phyloP scores from a whole-genome alignment of 108 stramenopile genomes.

The Skeletonema marinoi region DNA sequence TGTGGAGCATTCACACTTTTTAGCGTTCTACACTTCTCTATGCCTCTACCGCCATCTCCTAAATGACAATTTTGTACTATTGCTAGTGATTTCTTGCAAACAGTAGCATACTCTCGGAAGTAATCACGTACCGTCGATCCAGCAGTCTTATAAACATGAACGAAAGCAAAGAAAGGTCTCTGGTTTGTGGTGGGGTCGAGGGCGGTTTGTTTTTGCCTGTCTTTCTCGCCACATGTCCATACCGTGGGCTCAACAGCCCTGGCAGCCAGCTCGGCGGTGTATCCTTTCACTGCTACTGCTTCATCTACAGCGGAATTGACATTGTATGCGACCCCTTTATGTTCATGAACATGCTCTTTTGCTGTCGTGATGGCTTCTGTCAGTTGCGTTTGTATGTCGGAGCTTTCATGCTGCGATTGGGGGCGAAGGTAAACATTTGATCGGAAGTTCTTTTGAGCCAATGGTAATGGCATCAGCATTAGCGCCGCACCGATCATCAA shows the following conservation, averaged over 20 bases:
- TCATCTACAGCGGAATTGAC: too few relatives aligned
- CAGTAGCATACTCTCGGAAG: slow-evolving; percentile 39
- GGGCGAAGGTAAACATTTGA: neutral
- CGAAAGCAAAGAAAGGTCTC: slow-evolving; percentile 49
- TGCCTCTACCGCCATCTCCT: neutral
- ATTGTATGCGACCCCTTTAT: too few relatives aligned
- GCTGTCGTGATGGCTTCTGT: neutral
- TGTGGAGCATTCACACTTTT: neutral
- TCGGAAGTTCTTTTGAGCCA: neutral
- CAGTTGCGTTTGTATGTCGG: neutral
- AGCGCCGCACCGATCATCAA: neutral
- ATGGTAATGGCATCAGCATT: neutral
- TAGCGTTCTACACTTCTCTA: slow-evolving; percentile 13
- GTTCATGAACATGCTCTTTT: too few relatives aligned
- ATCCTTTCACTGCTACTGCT: neutral
- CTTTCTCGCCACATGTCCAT: slow-evolving; percentile 31
- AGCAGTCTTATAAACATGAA: slow-evolving; percentile 68
- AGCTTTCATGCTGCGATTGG: neutral
- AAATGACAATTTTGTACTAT: slow-evolving; percentile 5
- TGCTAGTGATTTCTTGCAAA: slow-evolving; percentile 41
- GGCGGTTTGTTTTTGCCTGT: neutral
- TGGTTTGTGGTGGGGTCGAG: slow-evolving; percentile 21
- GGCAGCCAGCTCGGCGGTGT: neutral
- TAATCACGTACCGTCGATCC: slow-evolving; percentile 56
- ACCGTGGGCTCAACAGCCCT: neutral